Evolutionary conservation across 2,329 filamentous ascomycete species (phyloP).

Genomic region (Colletotrichum australisinense): DNA sequence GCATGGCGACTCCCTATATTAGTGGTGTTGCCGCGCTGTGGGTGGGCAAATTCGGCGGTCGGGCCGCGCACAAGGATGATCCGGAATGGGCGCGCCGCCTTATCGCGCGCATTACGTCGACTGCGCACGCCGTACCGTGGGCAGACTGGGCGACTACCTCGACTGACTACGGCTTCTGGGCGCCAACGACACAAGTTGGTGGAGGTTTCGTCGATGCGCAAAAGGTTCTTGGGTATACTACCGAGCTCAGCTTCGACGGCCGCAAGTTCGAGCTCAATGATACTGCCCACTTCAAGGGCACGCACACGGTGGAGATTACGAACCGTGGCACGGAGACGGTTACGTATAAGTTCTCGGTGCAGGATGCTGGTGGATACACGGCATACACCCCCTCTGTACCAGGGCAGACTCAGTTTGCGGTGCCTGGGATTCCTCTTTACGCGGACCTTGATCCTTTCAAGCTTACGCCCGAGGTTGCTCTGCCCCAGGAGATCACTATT

Average conservation of each 20-base stretch:
- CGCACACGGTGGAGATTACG: slow-evolving; percentile 43
- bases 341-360: slow-evolving; percentile 44
- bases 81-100: slow-evolving; percentile 43
- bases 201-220: slow-evolving; percentile 54
- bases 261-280: slow-evolving; percentile 55
- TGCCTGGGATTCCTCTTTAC: not conserved
- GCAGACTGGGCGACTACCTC: slow-evolving; percentile 41
- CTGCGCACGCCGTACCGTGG: slow-evolving; percentile 43
- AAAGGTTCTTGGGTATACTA: slow-evolving; percentile 51
- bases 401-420: slow-evolving; percentile 15
- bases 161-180: slow-evolving; percentile 36
- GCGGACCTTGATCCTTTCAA: slow-evolving; percentile 32
- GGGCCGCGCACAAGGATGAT: slow-evolving; percentile 43
- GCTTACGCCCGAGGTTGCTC: slow-evolving; percentile 24
- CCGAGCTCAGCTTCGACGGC: slow-evolving; percentile 46
- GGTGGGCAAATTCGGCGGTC: slow-evolving; percentile 45
- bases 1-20: slow-evolving; percentile 60
- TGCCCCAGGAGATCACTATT: slow-evolving; percentile 38
- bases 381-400: slow-evolving; percentile 33
- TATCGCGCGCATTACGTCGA: slow-evolving; percentile 45
- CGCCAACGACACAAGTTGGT: slow-evolving; percentile 52
- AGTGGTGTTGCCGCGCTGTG: slow-evolving; percentile 53
- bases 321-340: slow-evolving; percentile 48
- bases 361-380: slow-evolving; percentile 50
- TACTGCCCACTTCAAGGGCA: slow-evolving; percentile 50